Evolutionary conservation across 768 basidiomycete species (phyloP).

Genomic region (Bullera alba): DNA sequence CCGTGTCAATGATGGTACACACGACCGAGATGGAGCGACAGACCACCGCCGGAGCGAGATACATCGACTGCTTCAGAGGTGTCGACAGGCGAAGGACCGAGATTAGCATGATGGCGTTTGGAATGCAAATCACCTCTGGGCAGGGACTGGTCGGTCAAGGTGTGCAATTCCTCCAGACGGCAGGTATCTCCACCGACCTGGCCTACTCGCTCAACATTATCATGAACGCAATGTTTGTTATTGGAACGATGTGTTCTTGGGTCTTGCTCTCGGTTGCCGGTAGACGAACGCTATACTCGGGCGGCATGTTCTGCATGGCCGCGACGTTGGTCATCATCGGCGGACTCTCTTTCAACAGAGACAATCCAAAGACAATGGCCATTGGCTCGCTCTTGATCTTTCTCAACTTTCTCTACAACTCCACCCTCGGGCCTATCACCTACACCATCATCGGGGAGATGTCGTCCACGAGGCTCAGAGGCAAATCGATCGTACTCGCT

Average conservation of each 20-base stretch:
- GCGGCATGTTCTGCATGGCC: conserved; percentile 38
- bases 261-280: conserved; percentile 38
- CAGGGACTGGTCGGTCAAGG: conserved; percentile 13
- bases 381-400: conserved; percentile 35
- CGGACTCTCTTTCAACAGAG: background rate
- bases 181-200: conserved; percentile 19
- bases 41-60: conserved; percentile 34
- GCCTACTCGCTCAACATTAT: conserved; percentile 24
- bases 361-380: background rate
- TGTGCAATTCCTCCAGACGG: conserved; percentile 31
- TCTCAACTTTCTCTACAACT: conserved; percentile 44
- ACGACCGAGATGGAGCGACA: conserved; percentile 44
- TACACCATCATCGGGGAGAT: conserved; percentile 40
- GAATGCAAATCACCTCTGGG: conserved; percentile 30
- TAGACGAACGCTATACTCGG: conserved; percentile 46
- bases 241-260: conserved; percentile 33
- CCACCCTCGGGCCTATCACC: conserved; percentile 39
- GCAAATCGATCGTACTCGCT: conserved; percentile 30
- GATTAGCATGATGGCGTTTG: conserved; percentile 49
- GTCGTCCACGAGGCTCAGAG: conserved; percentile 35
- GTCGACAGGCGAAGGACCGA: conserved; percentile 44
- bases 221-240: conserved; percentile 26
- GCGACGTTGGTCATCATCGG: conserved; percentile 39
- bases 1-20: conserved; percentile 43
- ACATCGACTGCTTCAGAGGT: conserved; percentile 46